phyloP scores from a whole-genome alignment of 345 rosid species.

The Excoecaria agallocha region DNA sequence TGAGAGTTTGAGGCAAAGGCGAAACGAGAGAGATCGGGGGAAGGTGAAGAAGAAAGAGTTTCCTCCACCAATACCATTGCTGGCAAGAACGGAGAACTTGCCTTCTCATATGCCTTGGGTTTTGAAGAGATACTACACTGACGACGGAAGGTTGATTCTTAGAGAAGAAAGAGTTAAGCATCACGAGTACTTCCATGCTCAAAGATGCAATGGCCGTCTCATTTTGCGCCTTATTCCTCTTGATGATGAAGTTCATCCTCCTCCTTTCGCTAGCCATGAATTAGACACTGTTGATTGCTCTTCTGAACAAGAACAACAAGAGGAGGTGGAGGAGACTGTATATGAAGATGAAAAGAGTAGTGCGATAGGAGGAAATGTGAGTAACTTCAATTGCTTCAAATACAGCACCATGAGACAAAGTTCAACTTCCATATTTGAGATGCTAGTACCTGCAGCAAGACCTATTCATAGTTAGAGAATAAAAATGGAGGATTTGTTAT shows the following conservation, averaged over 20 bases:
- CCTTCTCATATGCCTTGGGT: conserved; percentile 63
- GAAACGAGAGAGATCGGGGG: background rate
- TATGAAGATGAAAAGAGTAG: conserved; percentile 2
- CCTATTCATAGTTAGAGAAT: conserved; percentile 34
- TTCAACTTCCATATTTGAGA: conserved; percentile 29
- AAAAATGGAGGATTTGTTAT: background rate
- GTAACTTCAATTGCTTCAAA: conserved; percentile 26
- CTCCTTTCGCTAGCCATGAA: background rate
- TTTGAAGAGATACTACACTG: conserved; percentile 50
- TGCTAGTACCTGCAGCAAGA: conserved; percentile 39
- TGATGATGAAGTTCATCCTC: conserved; percentile 26
- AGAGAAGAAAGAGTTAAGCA: conserved; percentile 58
- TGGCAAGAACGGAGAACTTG: conserved; percentile 53
- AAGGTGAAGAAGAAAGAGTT: conserved; percentile 39
- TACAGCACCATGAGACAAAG: conserved; percentile 22
- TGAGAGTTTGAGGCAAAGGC: background rate
- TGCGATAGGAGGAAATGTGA: conserved; percentile 16
- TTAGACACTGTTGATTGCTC: background rate
- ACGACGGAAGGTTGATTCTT: conserved; percentile 65
- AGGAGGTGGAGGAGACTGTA: background rate
- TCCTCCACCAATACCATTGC: conserved; percentile 69
- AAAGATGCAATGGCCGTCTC: conserved; percentile 66
- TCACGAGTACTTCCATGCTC: conserved; percentile 63
- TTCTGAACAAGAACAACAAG: background rate
- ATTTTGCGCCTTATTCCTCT: conserved; percentile 61